These are phyloP conservation scores for Cynanchum wilfordii DNA, from an alignment of 257 asterid genomes.

Conservation along the genomic window DNA sequence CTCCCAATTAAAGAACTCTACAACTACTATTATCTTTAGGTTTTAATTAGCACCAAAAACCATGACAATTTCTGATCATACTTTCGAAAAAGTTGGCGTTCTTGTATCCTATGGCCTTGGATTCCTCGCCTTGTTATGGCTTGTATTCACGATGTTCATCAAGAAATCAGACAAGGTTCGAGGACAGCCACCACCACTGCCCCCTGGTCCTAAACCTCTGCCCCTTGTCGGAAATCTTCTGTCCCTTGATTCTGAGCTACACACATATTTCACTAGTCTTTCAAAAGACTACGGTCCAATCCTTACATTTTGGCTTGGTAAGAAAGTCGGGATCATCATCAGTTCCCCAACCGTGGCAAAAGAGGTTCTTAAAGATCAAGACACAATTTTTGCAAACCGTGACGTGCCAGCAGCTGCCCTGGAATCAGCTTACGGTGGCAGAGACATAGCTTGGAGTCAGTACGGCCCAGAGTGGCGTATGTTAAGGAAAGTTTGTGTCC, in stretches of 20 bases:
- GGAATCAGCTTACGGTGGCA: conserved; percentile 61
- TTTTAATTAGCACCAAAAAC: too few relatives aligned
- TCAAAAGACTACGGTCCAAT: conserved; percentile 54
- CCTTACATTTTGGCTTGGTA: conserved; percentile 49
- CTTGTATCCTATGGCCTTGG: conserved; percentile 20
- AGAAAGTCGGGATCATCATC: conserved; percentile 45
- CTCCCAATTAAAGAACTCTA: too few relatives aligned
- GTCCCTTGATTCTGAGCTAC: conserved; percentile 72
- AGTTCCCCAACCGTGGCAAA: conserved; percentile 49
- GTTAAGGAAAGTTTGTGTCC: conserved; percentile 58
- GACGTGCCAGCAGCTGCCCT: conserved; percentile 60
- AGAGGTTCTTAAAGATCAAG: conserved; percentile 62
- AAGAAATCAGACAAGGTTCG: conserved; percentile 7
- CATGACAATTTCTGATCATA: not conserved
- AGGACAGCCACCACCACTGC: conserved; percentile 24
- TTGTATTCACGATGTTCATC: conserved; percentile 11
- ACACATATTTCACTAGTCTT: conserved; percentile 44
- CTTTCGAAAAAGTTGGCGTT: conserved; percentile 1
- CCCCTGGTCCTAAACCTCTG: conserved; percentile 58
- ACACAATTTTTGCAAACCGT: conserved; percentile 59
- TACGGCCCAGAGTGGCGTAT: conserved; percentile 78
- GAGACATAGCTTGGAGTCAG: conserved; percentile 59
- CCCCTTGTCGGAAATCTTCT: conserved; percentile 68
- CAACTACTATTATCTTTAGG: too few relatives aligned
- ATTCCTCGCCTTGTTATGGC: conserved; percentile 31